Base-by-base conservation (phyloP, 495 filamentous ascomycete genomes). In the Schizothecium vesticola region DNA sequence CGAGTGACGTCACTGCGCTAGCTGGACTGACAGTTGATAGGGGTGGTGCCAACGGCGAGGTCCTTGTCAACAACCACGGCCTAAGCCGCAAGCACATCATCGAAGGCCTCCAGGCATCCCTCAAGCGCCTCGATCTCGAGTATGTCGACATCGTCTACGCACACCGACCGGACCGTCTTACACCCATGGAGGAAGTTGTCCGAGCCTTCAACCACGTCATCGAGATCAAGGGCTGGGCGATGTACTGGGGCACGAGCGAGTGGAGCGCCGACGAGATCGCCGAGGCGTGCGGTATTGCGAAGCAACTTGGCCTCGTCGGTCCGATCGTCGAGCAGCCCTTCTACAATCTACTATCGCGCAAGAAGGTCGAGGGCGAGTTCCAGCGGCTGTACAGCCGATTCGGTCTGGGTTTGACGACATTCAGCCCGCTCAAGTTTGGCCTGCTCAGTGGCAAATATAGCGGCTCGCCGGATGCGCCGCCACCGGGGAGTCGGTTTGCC, bases 361-460 rank as follows among this genome's bases (percentile, higher is more conserved):
- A 85, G 74, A 77, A 82, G 63, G 86, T 87, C 72, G 85, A 93
- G 77, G 79, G 82, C 57, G 86, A 93, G 72, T 91, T 85, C 78
- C 82, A 83, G 64, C 82, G 77, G 26, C 76, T 92, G 21, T 92
- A 89, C 72, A 78, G 84, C 57, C 81, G 87, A 7, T 85, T 87
- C 68, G 86, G 89, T 11, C 77, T 89, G n/a, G 89, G 90, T 3
- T 71, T 91, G 67, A 92, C 91, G 1, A 85, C 84, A 1, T 93
- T 84, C 74, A 87, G 83, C 7, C 91, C 91, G 3, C 77, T 94
- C 55, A 87, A 88, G 71, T 83, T 82, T 23, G 91, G 91, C 0
- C 69, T 92, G 11, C 76, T 94, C 67, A 91, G 86, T 1, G 91
- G 91, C 7, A 94, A 93, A 77, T 93, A 94, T 78, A 91, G 91